Evolutionary conservation across 306 rosid species (phyloP).

Genomic region (Parietaria judaica): DNA sequence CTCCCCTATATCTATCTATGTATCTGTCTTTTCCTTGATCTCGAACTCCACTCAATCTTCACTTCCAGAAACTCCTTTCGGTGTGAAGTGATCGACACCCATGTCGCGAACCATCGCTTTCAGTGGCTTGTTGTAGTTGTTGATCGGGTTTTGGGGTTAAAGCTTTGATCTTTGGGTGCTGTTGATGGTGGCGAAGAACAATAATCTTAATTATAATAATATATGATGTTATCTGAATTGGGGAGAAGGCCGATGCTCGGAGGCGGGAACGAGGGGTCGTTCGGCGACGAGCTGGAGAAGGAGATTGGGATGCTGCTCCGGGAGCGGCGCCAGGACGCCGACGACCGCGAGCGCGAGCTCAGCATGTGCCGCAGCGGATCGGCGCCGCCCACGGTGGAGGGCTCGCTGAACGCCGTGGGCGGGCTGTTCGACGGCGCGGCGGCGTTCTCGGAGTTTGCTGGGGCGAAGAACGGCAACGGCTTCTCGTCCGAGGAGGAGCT

Average conservation of each 20-base stretch:
- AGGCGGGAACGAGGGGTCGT: constrained; percentile 66
- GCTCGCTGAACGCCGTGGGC: constrained; percentile 73
- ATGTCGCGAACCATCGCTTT: constrained; percentile 10
- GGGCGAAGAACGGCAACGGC: constrained; percentile 48
- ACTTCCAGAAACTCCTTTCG: background rate
- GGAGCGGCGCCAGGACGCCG: constrained; percentile 66
- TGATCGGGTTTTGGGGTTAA: constrained; percentile 13
- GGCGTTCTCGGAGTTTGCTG: constrained; percentile 35
- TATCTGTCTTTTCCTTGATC: constrained; percentile 2
- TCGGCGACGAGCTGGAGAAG: constrained; percentile 77
- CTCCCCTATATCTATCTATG: background rate
- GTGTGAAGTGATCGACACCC: constrained; percentile 4
- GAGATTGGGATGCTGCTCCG: constrained; percentile 81
- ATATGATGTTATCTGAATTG: constrained; percentile 74
- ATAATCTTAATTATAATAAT: constrained; percentile 22
- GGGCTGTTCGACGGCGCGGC: constrained; percentile 36
- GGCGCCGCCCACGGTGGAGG: constrained; percentile 89
- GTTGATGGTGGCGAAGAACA: constrained; percentile 12
- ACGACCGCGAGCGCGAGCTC: constrained; percentile 65
- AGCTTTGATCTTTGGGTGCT: constrained; percentile 19
- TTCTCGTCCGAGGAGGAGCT: constrained; percentile 74
- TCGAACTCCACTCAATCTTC: background rate
- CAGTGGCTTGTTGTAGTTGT: constrained; percentile 7
- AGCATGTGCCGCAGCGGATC: constrained; percentile 82
- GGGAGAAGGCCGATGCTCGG: constrained; percentile 71